phyloP scores from a whole-genome alignment of 202 grass and related monocot genomes.

The Miscanthus sacchariflorus region DNA sequence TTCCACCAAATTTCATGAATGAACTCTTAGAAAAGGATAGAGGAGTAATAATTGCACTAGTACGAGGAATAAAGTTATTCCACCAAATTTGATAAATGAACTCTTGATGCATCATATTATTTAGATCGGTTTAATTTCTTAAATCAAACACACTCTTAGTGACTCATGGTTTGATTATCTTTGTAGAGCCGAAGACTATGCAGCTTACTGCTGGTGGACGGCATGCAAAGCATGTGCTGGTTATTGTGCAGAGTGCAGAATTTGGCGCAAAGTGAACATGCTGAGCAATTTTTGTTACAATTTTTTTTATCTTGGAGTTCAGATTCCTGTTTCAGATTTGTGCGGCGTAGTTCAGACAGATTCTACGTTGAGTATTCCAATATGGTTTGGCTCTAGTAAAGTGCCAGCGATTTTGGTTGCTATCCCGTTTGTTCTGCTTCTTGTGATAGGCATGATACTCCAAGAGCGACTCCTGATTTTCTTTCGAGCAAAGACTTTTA shows the following conservation, averaged over 20 bases:
- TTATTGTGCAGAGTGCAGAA: constrained; percentile 19
- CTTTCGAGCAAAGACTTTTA: too few relatives aligned
- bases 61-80: too few relatives aligned
- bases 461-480: neutral
- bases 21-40: too few relatives aligned
- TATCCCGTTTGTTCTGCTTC: neutral
- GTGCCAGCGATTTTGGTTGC: constrained; percentile 6
- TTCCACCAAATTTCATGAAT: too few relatives aligned
- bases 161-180: constrained; percentile 25
- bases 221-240: constrained; percentile 1
- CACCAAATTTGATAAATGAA: too few relatives aligned
- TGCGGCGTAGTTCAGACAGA: neutral
- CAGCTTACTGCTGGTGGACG: constrained; percentile 1
- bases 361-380: neutral
- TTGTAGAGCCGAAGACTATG: constrained; percentile 17
- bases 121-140: too few relatives aligned
- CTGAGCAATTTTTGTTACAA: constrained; percentile 7
- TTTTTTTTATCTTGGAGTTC: constrained; percentile 17
- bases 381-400: constrained; percentile 6
- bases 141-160: neutral
- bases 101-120: too few relatives aligned
- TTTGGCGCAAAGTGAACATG: constrained; percentile 34
- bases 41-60: too few relatives aligned
- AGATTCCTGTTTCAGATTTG: constrained; percentile 1
- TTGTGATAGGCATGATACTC: neutral